phyloP scores from a whole-genome alignment of 2,329 filamentous ascomycete species.

The Paraphoma chrysanthemicola region DNA sequence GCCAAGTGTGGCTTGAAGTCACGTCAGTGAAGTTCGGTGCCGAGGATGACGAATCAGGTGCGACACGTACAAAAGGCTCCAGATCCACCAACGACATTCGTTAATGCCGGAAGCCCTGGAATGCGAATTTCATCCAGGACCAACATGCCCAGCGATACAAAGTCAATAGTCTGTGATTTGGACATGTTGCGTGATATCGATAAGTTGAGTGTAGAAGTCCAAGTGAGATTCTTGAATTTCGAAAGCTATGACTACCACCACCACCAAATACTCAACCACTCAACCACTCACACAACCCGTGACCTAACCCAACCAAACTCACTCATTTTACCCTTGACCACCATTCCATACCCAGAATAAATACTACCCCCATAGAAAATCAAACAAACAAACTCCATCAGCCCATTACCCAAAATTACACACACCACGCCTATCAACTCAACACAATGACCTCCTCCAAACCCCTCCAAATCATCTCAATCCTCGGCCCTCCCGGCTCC shows the following conservation, averaged over 20 bases:
- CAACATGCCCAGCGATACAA: conserved; percentile 30
- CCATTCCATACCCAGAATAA: too few relatives aligned
- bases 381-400: neutral
- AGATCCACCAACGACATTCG: conserved; percentile 27
- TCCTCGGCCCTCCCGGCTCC: conserved; percentile 3
- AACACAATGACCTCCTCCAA: neutral
- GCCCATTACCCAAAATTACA: neutral
- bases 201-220: too few relatives aligned
- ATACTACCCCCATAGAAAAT: neutral
- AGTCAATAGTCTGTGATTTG: neutral
- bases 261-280: neutral
- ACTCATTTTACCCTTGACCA: too few relatives aligned
- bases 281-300: neutral
- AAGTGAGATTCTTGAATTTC: too few relatives aligned
- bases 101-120: conserved; percentile 13
- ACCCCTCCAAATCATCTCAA: neutral
- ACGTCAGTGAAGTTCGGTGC: conserved; percentile 1
- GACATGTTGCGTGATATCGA: neutral
- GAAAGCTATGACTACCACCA: neutral
- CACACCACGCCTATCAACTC: neutral
- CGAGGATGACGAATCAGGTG: neutral
- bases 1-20: conserved; percentile 15
- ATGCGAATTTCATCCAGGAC: conserved; percentile 30
- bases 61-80: neutral
- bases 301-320: neutral